Percentiles rank a stretch among this genome's conserved stretches.
These are phyloP conservation scores for Tetrahymena thermophila DNA, from an alignment of 73 alveolate genomes.

Conservation along the genomic window DNA sequence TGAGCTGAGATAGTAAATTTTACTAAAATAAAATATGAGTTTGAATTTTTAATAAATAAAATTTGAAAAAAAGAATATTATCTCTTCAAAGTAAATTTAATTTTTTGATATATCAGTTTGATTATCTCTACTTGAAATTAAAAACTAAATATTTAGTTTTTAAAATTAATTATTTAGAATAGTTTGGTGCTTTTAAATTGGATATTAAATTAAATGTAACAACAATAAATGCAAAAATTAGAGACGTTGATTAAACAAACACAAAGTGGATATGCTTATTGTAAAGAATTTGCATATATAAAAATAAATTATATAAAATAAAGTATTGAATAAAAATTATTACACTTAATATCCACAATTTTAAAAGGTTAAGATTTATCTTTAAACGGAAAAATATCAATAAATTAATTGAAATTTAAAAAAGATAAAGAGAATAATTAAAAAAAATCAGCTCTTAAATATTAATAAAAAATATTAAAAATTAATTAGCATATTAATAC, in stretches of 20 bases:
- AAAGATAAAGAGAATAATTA: background rate
- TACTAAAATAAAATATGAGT: too few species aligned
- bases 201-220: background rate
- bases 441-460: background rate
- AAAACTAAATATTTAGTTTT: too few species aligned
- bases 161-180: background rate
- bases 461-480: too few species aligned
- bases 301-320: background rate
- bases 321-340: background rate
- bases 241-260: background rate
- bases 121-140: too few species aligned
- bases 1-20: too few species aligned
- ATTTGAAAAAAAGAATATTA: too few species aligned
- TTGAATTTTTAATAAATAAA: too few species aligned
- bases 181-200: background rate
- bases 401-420: background rate
- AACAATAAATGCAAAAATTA: background rate
- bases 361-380: background rate
- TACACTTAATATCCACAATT: background rate
- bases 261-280: background rate
- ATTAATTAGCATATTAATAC: background rate
- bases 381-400: background rate
- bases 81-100: too few species aligned
- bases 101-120: too few species aligned
- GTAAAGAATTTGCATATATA: background rate